Evolutionary conservation across 2,329 filamentous ascomycete genomes (phyloP).

Genomic region (Neurospora crassa): DNA sequence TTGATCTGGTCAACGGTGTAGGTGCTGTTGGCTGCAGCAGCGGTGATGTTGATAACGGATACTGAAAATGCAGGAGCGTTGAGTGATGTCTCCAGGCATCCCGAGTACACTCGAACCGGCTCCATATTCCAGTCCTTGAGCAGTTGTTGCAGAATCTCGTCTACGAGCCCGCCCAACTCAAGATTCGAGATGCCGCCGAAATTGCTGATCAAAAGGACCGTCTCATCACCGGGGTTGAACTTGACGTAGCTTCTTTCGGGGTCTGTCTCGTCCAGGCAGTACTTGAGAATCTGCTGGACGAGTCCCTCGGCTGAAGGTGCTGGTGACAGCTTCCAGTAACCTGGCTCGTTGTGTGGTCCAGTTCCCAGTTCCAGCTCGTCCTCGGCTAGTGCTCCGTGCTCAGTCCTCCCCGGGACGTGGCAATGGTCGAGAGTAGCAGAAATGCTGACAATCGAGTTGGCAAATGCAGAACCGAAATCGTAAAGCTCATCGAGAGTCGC

Average conservation of each 20-base stretch:
- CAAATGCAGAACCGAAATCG: conserved; percentile 38
- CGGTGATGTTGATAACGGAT: conserved; percentile 51
- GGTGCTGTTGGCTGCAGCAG: conserved; percentile 32
- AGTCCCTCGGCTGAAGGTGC: conserved; percentile 38
- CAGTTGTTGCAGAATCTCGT: conserved; percentile 44
- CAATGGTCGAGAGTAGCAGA: conserved; percentile 51
- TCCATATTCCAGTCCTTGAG: conserved; percentile 35
- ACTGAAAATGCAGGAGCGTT: conserved; percentile 64
- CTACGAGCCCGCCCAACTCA: conserved; percentile 44
- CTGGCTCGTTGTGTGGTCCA: conserved; percentile 59
- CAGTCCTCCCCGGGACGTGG: conserved; percentile 43
- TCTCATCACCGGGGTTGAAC: conserved; percentile 37
- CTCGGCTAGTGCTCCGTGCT: conserved; percentile 36
- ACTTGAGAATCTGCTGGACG: conserved; percentile 46
- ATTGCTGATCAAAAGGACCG: conserved; percentile 46
- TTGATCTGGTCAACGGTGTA: conserved; percentile 47
- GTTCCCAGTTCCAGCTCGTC: conserved; percentile 55
- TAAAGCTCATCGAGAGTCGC: conserved; percentile 40
- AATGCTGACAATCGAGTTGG: conserved; percentile 44
- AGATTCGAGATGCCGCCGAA: conserved; percentile 49
- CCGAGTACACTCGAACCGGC: conserved; percentile 47
- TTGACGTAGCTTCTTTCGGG: conserved; percentile 39
- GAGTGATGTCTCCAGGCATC: conserved; percentile 61
- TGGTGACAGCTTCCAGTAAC: conserved; percentile 45
- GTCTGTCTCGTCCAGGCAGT: conserved; percentile 50